Evolutionary conservation across 2,329 filamentous ascomycete genomes (phyloP).

Genomic region (Penicillium sp.): DNA sequence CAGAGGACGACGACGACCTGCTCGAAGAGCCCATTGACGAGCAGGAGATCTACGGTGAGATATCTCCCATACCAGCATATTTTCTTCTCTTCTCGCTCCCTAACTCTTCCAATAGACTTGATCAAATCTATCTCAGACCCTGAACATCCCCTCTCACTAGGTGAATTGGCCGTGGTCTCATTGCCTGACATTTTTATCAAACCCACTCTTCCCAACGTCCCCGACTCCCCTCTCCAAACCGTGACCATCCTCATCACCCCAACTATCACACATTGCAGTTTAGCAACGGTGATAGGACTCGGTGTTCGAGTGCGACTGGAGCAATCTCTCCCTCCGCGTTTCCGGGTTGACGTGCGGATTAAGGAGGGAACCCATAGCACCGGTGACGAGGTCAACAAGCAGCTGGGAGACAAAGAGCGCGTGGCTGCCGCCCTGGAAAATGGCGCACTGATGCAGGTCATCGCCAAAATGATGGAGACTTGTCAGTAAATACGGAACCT

Average conservation of each 20-base stretch:
- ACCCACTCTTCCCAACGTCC: slow-evolving; percentile 58
- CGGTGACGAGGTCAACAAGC: slow-evolving; percentile 93
- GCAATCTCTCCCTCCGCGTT: slow-evolving; percentile 84
- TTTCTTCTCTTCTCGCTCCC: background rate
- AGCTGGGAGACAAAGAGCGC: slow-evolving; percentile 91
- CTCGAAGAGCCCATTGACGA: slow-evolving; percentile 82
- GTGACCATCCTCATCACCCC: slow-evolving; percentile 89
- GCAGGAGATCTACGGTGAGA: slow-evolving; percentile 86
- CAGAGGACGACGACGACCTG: slow-evolving; percentile 57
- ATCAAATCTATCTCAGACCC: slow-evolving; percentile 94
- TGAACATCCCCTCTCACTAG: slow-evolving; percentile 90
- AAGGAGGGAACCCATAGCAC: slow-evolving; percentile 96
- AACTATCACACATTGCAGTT: slow-evolving; percentile 92
- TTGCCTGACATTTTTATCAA: slow-evolving; percentile 85
- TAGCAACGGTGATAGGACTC: slow-evolving; percentile 92
- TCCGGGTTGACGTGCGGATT: slow-evolving; percentile 85
- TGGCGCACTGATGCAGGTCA: slow-evolving; percentile 76
- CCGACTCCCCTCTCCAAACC: slow-evolving; percentile 59
- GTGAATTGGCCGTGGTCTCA: slow-evolving; percentile 89
- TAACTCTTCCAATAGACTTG: slow-evolving; percentile 58
- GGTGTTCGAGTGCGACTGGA: slow-evolving; percentile 88
- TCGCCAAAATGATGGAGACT: slow-evolving; percentile 90
- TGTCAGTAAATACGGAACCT: slow-evolving; percentile 54
- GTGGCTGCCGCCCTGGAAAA: slow-evolving; percentile 95
- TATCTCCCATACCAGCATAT: background rate